Evolutionary conservation across 148 eudicot genomes (phyloP).

Genomic region (Suaeda aralocaspica): DNA sequence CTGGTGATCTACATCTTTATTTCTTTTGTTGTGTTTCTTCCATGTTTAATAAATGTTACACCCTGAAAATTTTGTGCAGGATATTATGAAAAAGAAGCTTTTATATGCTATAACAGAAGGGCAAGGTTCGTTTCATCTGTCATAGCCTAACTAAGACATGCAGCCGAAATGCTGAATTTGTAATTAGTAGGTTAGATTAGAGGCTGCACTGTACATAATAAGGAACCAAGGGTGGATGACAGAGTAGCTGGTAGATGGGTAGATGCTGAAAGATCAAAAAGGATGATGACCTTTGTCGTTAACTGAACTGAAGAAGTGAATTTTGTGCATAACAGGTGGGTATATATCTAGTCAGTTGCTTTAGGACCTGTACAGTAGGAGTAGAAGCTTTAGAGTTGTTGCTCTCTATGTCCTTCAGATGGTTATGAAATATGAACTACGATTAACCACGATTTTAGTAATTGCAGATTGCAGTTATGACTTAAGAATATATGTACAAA

Average conservation of each 20-base stretch:
- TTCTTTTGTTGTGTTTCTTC: neutral
- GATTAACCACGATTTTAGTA: neutral
- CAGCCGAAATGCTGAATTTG: conserved; percentile 37
- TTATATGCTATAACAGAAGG: conserved; percentile 87
- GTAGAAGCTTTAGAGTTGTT: conserved; percentile 9
- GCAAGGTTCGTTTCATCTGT: conserved; percentile 93
- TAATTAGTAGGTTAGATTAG: conserved; percentile 38
- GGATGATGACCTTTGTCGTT: conserved; percentile 4
- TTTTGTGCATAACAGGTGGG: conserved; percentile 17
- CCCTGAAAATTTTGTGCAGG: conserved; percentile 41
- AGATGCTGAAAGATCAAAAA: conserved; percentile 5
- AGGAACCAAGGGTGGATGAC: conserved; percentile 10
- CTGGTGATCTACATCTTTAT: neutral
- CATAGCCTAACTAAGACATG: conserved; percentile 34
- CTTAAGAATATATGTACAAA: neutral
- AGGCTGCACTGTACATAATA: conserved; percentile 27
- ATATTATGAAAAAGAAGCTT: conserved; percentile 82
- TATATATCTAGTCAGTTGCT: conserved; percentile 11
- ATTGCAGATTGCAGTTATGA: neutral
- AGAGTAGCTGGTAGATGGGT: conserved; percentile 4
- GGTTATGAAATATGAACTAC: neutral
- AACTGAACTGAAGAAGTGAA: neutral
- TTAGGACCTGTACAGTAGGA: conserved; percentile 23
- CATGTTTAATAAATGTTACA: neutral
- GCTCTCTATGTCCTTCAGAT: neutral